Evolutionary conservation across 2,329 filamentous ascomycete genomes (phyloP).

Genomic region (Colletotrichum tofieldiae): DNA sequence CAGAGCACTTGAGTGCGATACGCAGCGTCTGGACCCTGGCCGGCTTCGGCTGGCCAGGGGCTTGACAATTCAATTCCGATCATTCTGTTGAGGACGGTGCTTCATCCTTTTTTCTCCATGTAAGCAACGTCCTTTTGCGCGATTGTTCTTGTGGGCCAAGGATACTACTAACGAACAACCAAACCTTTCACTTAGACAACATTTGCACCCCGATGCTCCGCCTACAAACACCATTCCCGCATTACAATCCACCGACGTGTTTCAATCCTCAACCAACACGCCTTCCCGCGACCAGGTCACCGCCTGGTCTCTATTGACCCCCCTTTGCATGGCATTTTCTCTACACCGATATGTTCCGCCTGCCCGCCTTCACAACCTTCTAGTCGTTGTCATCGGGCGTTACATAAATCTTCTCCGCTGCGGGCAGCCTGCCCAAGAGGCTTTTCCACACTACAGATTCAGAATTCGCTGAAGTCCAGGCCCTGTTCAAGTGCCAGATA

Average conservation of each 20-base stretch:
- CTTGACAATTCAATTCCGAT: constrained; percentile 91
- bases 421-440: constrained; percentile 3
- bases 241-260: background rate
- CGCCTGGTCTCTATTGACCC: background rate
- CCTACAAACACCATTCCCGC: background rate
- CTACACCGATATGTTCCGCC: background rate
- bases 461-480: constrained; percentile 13
- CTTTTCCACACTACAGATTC: constrained; percentile 3
- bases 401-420: background rate
- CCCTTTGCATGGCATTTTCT: too few relatives aligned
- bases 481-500: constrained; percentile 14
- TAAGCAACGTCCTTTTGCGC: constrained; percentile 20
- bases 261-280: background rate
- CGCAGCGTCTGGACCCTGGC: constrained; percentile 77
- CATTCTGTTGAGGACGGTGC: constrained; percentile 87
- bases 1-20: constrained; percentile 95
- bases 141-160: constrained; percentile 12
- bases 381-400: background rate
- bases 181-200: background rate
- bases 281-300: background rate
- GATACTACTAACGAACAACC: constrained; percentile 42
- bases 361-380: background rate
- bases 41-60: constrained; percentile 47
- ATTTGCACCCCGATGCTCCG: background rate
- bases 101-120: constrained; percentile 54